Percentiles rank a stretch among this genome's conserved stretches.
These are phyloP conservation scores for Agaricus sinodeliciosus DNA, from an alignment of 768 basidiomycete species.

Conservation along the genomic window DNA sequence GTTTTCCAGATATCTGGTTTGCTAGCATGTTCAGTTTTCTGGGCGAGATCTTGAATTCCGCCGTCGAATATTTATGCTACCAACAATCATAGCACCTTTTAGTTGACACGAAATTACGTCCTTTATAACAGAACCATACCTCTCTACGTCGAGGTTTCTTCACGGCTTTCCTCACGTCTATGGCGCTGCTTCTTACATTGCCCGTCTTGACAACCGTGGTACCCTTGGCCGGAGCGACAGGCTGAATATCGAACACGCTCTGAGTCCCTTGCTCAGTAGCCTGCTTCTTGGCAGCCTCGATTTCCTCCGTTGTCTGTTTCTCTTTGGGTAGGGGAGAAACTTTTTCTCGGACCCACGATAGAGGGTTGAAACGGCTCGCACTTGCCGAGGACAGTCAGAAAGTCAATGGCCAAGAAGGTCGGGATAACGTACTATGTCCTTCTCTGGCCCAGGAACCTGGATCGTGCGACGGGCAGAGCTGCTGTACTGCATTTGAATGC, in stretches of 20 bases:
- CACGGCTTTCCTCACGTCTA: slow-evolving; percentile 13
- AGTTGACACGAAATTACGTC: not conserved
- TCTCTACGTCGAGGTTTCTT: slow-evolving; percentile 22
- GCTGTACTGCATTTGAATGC: slow-evolving; percentile 10
- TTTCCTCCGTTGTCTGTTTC: slow-evolving; percentile 37
- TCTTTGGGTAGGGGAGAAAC: slow-evolving; percentile 43
- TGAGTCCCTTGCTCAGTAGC: slow-evolving; percentile 37
- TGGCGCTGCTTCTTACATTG: slow-evolving; percentile 6
- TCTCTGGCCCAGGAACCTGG: not conserved
- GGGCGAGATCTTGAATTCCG: slow-evolving; percentile 88
- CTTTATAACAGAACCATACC: slow-evolving; percentile 15
- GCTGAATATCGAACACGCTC: slow-evolving; percentile 43
- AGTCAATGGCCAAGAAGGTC: not conserved
- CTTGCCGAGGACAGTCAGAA: slow-evolving; percentile 14
- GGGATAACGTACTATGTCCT: slow-evolving; percentile 12
- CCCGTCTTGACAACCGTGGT: slow-evolving; percentile 9
- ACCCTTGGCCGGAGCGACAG: slow-evolving; percentile 18
- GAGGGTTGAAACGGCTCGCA: slow-evolving; percentile 47
- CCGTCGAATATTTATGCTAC: slow-evolving; percentile 91
- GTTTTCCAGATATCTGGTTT: slow-evolving; percentile 82
- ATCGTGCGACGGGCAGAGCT: slow-evolving; percentile 13
- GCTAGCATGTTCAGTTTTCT: slow-evolving; percentile 89
- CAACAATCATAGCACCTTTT: not conserved
- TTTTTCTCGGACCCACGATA: slow-evolving; percentile 60
- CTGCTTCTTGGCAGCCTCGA: slow-evolving; percentile 37